Evolutionary conservation across 1,284 basidiomycete species (phyloP), one percentile per base, ranked within the genome.

Genomic region (Laetiporus sulphureus): DNA sequence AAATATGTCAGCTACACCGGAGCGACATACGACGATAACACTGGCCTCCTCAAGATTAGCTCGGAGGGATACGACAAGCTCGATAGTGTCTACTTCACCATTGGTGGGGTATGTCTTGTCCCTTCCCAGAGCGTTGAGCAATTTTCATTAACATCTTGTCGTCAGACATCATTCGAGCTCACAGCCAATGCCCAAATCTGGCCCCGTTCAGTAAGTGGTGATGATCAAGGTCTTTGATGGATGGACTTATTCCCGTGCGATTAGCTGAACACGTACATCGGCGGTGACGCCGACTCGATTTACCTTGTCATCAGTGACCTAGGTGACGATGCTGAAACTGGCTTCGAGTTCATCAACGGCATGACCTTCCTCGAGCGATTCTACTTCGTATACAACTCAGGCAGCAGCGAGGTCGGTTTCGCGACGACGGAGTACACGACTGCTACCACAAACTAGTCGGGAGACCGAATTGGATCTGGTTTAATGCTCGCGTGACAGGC

Each of bases 321-420:
- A 11, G 55, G 57, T 6, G 40, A 36, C 3, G 24, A 44, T 30
- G 45, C 40, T 22, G 58, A 52, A 29, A 36, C 51, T 36, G 57
- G 60, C 33, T 50, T 60, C 32, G 56, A 57, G 38, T 59, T 60
- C 48, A 50, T 55, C 42, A 59, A 54, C 42, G 56, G 57, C 22
- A 45, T 52, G 36, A 38, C 48, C 2, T 58, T 52, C 46, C 51
- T 60, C 34, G 54, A 60, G 47, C 50, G 56, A 3, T 58, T 57
- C 54, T 56, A 56, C 46, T 46, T 45, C 39, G 52, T 56, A 4
- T 56, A 50, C 46, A 47, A 54, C 24, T 27, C 35, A 15, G 40
- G 64, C 25, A 73, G 74, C 59, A 35, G 40, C 7, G 59, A 49
- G 7, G 56, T 75, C 30, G 72, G 72, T 7, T 62, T 73, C 36